Evolutionary conservation across 306 rosid species (phyloP).

Genomic region (Argentina anserina): DNA sequence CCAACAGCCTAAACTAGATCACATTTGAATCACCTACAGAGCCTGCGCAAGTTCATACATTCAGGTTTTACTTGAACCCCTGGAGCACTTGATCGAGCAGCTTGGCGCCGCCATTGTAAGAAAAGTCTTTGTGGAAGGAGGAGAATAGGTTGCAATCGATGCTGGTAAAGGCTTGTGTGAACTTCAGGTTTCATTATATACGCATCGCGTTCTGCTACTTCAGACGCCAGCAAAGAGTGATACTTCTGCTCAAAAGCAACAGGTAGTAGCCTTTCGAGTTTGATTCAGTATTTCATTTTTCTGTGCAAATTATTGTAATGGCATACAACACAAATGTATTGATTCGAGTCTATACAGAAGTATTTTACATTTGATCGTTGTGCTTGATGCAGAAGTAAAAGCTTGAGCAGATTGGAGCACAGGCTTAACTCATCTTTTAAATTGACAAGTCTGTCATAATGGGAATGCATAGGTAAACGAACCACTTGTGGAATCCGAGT

Average conservation of each 20-base stretch:
- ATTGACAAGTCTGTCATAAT: too few species aligned
- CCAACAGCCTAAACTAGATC: neutral
- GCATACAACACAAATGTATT: neutral
- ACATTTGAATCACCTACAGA: neutral
- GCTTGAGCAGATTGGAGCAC: neutral
- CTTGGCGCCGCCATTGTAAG: slow-evolving; percentile 39
- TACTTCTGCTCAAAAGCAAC: neutral
- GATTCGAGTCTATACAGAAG: neutral
- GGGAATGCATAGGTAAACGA: too few species aligned
- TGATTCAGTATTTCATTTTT: neutral
- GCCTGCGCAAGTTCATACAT: neutral
- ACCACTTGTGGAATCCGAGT: too few species aligned
- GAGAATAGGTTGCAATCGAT: neutral
- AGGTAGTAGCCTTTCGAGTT: neutral
- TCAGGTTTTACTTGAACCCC: slow-evolving; percentile 31
- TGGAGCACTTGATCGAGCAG: slow-evolving; percentile 76
- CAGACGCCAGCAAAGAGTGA: neutral
- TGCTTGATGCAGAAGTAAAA: neutral
- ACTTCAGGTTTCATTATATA: neutral
- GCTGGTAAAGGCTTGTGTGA: neutral
- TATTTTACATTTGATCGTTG: neutral
- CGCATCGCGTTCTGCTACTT: neutral
- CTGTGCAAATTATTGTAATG: neutral
- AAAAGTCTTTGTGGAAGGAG: neutral
- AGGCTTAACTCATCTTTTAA: too few species aligned